These are phyloP conservation scores for Cylindrodendrum hubeiense DNA, from an alignment of 2,329 filamentous ascomycete species.

Conservation along the genomic window DNA sequence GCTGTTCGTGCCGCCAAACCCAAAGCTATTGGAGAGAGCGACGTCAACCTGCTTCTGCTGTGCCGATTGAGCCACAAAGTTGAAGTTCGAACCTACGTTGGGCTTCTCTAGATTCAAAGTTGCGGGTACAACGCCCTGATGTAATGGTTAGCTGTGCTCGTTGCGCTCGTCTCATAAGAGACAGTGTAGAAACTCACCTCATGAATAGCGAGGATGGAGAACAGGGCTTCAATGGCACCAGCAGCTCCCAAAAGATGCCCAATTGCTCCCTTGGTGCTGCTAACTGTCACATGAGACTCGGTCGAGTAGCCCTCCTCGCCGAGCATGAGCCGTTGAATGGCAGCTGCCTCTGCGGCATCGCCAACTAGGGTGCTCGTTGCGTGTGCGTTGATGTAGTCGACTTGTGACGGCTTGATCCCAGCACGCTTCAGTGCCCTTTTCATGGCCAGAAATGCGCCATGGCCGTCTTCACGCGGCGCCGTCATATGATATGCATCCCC, in stretches of 20 bases:
- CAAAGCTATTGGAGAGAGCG: constrained; percentile 94
- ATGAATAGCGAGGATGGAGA: constrained; percentile 82
- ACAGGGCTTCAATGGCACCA: constrained; percentile 90
- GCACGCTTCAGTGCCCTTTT: constrained; percentile 82
- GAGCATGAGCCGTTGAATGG: constrained; percentile 82
- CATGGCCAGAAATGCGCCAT: constrained; percentile 88
- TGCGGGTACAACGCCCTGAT: constrained; percentile 82
- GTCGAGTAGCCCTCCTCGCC: constrained; percentile 75
- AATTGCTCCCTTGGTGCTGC: constrained; percentile 93
- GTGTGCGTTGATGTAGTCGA: constrained; percentile 97
- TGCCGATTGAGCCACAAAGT: constrained; percentile 81
- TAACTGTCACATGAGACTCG: constrained; percentile 80
- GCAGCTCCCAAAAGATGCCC: constrained; percentile 94
- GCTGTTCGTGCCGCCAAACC: constrained; percentile 97
- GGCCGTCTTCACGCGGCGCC: constrained; percentile 84
- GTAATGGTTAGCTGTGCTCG: constrained; percentile 23
- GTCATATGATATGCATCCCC: constrained; percentile 96
- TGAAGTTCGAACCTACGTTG: constrained; percentile 79
- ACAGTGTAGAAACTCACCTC: constrained; percentile 68
- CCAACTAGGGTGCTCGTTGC: constrained; percentile 90
- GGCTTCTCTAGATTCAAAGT: constrained; percentile 84
- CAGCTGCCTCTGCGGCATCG: constrained; percentile 87
- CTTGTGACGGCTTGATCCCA: constrained; percentile 72
- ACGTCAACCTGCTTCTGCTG: constrained; percentile 80
- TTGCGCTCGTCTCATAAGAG: background rate